Base-by-base conservation (phyloP, 257 asterid species). In the Schizonepeta tenuifolia region DNA sequence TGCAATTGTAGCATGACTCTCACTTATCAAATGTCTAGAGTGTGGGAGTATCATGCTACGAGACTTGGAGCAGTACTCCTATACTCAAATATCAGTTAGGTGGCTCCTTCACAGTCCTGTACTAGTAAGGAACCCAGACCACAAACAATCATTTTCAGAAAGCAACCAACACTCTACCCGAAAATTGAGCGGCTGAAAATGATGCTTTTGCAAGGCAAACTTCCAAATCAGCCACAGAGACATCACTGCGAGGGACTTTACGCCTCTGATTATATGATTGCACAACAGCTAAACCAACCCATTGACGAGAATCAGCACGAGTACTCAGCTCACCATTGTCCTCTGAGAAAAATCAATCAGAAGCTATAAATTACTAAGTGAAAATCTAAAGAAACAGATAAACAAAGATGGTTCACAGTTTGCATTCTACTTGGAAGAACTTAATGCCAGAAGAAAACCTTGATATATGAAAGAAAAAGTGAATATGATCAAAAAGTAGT, bases 261-360 rank as follows among this genome's bases (percentile, higher is more conserved):
- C 93, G 87, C 86, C 89, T 75, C 67, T 88, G 85, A 79, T 86
- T 91, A 77, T 91, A 91, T 35, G 96, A 91, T 74, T 94, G 98
- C 66, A 88, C 96, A 81, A 89, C 89, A 77, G 96, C 96, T 77
- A 91, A 87, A 78, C 88, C 96, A 71, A 87, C 98, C 96, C 95
- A 94, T 40, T 77, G 95, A 62, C 77, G 88, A 79, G 75, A 77
- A 76, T 73, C 78, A 74, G 51, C 59, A 53, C 63, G 80, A 67
- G 61, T 75, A 78, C 82, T 71, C 62, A n/a, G 80, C 35, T 71
- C 84, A 75, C 72, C 77, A 66, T 57, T 55, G 71, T 85, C 91
- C 71, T 78, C 98, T 93, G 88, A 76, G 71, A 21, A 78, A 50
- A 74, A 80, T 36, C 67, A 70, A 59, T 73, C 56, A 35, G 65